A percentile compares a stretch with the other conserved stretches of the same genome.
phyloP scores from a whole-genome alignment of 768 basidiomycete species.

The Mrakia gelida region DNA sequence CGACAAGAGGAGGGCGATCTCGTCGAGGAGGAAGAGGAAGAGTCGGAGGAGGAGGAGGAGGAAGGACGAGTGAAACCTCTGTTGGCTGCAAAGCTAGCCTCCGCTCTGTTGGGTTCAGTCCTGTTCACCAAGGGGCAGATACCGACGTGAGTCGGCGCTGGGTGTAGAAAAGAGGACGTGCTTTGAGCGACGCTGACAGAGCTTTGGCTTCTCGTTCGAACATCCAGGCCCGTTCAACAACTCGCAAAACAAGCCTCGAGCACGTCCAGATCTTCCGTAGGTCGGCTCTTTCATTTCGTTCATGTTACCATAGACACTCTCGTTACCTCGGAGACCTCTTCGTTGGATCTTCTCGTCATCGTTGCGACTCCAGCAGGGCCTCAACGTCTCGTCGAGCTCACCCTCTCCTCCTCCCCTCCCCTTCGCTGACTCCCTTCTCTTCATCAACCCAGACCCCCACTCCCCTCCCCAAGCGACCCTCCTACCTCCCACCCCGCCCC shows the following conservation, averaged over 20 bases:
- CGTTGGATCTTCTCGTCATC: too few species aligned
- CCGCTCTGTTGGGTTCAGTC: neutral
- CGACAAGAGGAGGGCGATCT: neutral
- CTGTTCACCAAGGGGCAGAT: neutral
- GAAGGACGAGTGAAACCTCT: neutral
- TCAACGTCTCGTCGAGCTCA: neutral
- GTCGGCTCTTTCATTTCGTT: neutral
- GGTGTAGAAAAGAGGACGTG: neutral
- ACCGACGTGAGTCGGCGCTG: neutral
- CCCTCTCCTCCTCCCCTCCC: neutral
- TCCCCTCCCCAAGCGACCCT: neutral
- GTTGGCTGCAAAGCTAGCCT: conserved; percentile 1
- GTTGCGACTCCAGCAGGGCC: too few species aligned
- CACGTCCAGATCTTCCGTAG: neutral
- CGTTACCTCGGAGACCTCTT: too few species aligned
- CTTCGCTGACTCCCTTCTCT: neutral
- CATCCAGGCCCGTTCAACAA: neutral
- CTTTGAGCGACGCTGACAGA: neutral
- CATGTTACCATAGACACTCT: too few species aligned
- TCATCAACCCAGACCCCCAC: neutral
- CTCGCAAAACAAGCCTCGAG: neutral
- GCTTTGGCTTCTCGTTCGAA: too few species aligned
- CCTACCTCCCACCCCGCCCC: conserved; percentile 4
- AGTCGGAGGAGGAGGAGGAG: neutral
- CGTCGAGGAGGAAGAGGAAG: neutral